Evolutionary conservation across 257 asterid genomes (phyloP).

Genomic region (Ilex aquifolium): DNA sequence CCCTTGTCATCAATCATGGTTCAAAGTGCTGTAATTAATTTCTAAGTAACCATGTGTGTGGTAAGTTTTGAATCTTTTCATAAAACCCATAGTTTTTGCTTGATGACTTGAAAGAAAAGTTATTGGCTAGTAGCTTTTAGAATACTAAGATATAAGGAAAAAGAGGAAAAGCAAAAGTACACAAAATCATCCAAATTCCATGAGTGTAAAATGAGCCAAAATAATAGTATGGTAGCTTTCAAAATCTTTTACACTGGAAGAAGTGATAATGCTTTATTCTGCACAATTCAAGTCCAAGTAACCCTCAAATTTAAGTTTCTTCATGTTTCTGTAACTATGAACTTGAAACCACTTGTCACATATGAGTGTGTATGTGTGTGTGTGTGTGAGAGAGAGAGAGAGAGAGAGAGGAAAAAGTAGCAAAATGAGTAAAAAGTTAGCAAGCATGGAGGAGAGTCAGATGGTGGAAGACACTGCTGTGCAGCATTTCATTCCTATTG

Average conservation of each 20-base stretch:
- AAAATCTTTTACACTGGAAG: constrained; percentile 16
- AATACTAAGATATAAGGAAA: background rate
- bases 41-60: too few relatives aligned
- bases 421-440: constrained; percentile 14
- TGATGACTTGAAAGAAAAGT: too few relatives aligned
- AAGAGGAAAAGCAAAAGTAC: background rate
- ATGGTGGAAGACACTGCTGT: constrained; percentile 10
- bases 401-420: background rate
- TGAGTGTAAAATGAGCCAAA: constrained; percentile 27
- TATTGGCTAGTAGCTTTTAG: too few relatives aligned
- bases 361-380: background rate
- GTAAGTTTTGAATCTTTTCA: too few relatives aligned
- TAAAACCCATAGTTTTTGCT: too few relatives aligned
- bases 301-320: constrained; percentile 4
- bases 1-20: too few relatives aligned
- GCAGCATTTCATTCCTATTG: background rate
- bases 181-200: constrained; percentile 6
- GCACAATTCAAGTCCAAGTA: constrained; percentile 21
- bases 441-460: constrained; percentile 17
- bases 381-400: background rate
- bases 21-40: too few relatives aligned
- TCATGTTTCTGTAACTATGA: constrained; percentile 13
- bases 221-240: constrained; percentile 23
- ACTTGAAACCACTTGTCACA: constrained; percentile 10
- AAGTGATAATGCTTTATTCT: constrained; percentile 16